Conservation (phyloP, 768 basidiomycete species). For the Mrakia gelida region DNA sequence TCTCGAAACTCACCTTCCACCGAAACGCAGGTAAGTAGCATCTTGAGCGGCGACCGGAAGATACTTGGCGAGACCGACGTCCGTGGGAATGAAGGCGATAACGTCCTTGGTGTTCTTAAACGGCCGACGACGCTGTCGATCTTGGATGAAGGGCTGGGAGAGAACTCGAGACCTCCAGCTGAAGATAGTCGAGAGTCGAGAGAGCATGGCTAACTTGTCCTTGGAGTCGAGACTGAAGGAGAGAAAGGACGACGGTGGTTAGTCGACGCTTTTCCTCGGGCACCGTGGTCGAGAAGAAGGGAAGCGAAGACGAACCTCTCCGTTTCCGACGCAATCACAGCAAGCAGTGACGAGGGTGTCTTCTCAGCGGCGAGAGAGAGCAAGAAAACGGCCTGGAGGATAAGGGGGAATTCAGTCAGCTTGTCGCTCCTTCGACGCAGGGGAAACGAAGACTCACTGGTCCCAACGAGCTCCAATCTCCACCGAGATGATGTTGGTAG, state of each 20-base stretch:
- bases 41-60: slow-evolving; percentile 55
- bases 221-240: neutral
- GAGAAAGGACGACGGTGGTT: slow-evolving; percentile 7
- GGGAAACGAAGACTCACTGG: slow-evolving; percentile 39
- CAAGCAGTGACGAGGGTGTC: slow-evolving; percentile 51
- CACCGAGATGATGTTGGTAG: slow-evolving; percentile 56
- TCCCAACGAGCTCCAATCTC: slow-evolving; percentile 24
- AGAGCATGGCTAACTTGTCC: slow-evolving; percentile 38
- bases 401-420: neutral
- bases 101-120: slow-evolving; percentile 69
- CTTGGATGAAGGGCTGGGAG: slow-evolving; percentile 58
- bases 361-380: slow-evolving; percentile 71
- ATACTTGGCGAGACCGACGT: slow-evolving; percentile 63
- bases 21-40: slow-evolving; percentile 51
- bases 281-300: neutral
- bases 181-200: slow-evolving; percentile 55
- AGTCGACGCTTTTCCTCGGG: neutral
- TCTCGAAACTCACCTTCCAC: slow-evolving; percentile 34
- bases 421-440: neutral
- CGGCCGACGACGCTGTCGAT: slow-evolving; percentile 59
- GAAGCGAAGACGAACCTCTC: slow-evolving; percentile 49
- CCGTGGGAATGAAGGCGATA: slow-evolving; percentile 68
- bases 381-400: slow-evolving; percentile 56
- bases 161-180: slow-evolving; percentile 68
- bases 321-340: slow-evolving; percentile 55